Evolutionary conservation across 2,329 filamentous ascomycete genomes (phyloP), one percentile per base, ranked within the genome.

Genomic region (Dryadomyces quercivorus): DNA sequence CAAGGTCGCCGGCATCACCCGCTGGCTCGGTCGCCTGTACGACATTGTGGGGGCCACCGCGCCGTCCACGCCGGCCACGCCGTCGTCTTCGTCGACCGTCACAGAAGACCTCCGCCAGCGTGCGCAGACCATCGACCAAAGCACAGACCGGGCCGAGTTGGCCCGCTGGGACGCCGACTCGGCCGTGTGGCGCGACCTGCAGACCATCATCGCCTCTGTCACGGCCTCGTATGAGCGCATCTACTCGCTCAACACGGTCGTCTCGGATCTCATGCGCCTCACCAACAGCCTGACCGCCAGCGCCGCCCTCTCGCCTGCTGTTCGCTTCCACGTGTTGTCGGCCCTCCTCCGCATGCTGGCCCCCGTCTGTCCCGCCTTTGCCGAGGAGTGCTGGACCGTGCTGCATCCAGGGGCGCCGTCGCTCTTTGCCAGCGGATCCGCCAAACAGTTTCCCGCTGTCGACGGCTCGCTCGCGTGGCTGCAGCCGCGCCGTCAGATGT

Each of bases 181-280:
- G 16, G 63, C 68, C 3, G 69, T 88, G 2, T 84, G 88, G 76
- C 76, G 83, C 26, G 71, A 78, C 15, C 78, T 84, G 1, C 86
- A 94, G 64, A 70, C 75, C 48, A 84, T 83, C 4, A 84, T 93
- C 54, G 64, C 67, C 3, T 84, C 78, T 7, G 80, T 91, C 55
- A 86, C 82, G 0, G 70, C 75, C 6, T 84, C 86, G 2, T 84
- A 90, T 63, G 75, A 83, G 21, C 77, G 79, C 51, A 82, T 89
- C 1, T 86, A 90, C 65, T 77, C 85, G 1, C 75, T 95, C 53
- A 95, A 95, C 69, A 94, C 88, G 0, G 76, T 88, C 9, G 78
- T 95, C 18, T 93, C 88, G 1, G 85, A 92, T 63, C 74, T 95
- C 15, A 95, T 89, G 77, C 81, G 79, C 45, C 74, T 95, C 16